These are phyloP conservation scores for Pseudogymnoascus sp. DNA, from an alignment of 2,329 filamentous ascomycete species.

Conservation along the genomic window DNA sequence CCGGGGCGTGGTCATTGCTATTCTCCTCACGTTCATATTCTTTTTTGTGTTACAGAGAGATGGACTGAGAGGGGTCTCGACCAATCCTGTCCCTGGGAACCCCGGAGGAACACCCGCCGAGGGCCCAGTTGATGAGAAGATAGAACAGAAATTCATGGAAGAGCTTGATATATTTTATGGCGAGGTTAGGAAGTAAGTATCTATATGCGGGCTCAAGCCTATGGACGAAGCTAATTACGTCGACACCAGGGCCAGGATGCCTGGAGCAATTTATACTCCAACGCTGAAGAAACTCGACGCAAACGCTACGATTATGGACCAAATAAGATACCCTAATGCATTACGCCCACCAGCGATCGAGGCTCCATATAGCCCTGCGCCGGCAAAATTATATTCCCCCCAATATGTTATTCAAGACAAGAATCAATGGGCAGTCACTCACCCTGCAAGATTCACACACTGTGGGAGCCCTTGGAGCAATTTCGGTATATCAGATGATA, in stretches of 20 bases:
- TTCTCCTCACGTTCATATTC: neutral
- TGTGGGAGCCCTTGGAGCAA: constrained; percentile 53
- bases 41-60: neutral
- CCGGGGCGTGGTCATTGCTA: neutral
- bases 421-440: constrained; percentile 47
- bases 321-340: constrained; percentile 28
- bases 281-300: constrained; percentile 41
- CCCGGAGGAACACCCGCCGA: neutral
- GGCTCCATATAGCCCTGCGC: constrained; percentile 36
- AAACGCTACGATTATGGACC: constrained; percentile 28
- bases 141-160: constrained; percentile 26
- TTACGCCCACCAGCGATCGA: constrained; percentile 30
- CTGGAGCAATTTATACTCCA: constrained; percentile 49
- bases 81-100: neutral
- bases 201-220: constrained; percentile 15
- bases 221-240: constrained; percentile 12
- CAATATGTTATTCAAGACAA: constrained; percentile 61
- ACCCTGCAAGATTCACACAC: constrained; percentile 50
- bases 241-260: constrained; percentile 34
- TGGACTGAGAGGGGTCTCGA: neutral
- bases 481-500: constrained; percentile 43
- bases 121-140: neutral
- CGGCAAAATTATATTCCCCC: constrained; percentile 55
- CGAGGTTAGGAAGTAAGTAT: constrained; percentile 29
- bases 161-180: constrained; percentile 29